A percentile compares a stretch with the other conserved stretches of the same genome.
phyloP scores from a whole-genome alignment of 805 yeast genomes.

The Candida ovalis region DNA sequence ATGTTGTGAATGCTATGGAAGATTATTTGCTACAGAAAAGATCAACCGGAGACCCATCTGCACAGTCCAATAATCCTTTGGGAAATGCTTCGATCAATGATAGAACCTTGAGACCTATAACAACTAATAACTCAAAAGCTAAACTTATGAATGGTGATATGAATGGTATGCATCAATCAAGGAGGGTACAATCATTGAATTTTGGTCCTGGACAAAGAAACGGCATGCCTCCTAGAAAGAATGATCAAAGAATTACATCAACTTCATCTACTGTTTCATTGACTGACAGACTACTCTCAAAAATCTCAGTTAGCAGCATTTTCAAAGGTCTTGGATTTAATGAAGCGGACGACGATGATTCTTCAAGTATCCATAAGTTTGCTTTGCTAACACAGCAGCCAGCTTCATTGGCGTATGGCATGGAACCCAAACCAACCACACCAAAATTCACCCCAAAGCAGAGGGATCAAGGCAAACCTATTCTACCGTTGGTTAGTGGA shows the following conservation, averaged over 20 bases:
- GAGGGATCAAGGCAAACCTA: conserved; percentile 34
- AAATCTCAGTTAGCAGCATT: conserved; percentile 15
- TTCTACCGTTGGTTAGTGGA: conserved; percentile 54
- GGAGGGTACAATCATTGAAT: conserved; percentile 26
- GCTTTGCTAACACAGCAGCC: conserved; percentile 26
- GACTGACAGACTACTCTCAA: conserved; percentile 19
- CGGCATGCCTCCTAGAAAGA: not conserved
- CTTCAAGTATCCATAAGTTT: conserved; percentile 21
- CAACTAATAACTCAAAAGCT: conserved; percentile 6
- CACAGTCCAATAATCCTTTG: not conserved
- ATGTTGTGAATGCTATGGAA: conserved; percentile 63
- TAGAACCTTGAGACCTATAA: conserved; percentile 7
- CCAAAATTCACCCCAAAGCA: conserved; percentile 46
- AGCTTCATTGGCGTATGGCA: conserved; percentile 32
- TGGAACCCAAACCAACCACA: conserved; percentile 52
- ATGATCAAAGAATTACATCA: conserved; percentile 17
- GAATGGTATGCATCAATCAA: not conserved
- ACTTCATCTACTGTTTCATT: conserved; percentile 22
- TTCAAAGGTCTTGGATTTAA: conserved; percentile 23
- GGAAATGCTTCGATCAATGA: not conserved
- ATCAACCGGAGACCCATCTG: conserved; percentile 6
- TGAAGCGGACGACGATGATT: conserved; percentile 20
- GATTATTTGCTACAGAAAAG: conserved; percentile 53
- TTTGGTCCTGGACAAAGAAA: conserved; percentile 8
- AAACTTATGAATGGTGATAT: conserved; percentile 3